These are phyloP conservation scores for Hansfordia pulvinata DNA, from an alignment of 2,329 filamentous ascomycete species.

Conservation along the genomic window DNA sequence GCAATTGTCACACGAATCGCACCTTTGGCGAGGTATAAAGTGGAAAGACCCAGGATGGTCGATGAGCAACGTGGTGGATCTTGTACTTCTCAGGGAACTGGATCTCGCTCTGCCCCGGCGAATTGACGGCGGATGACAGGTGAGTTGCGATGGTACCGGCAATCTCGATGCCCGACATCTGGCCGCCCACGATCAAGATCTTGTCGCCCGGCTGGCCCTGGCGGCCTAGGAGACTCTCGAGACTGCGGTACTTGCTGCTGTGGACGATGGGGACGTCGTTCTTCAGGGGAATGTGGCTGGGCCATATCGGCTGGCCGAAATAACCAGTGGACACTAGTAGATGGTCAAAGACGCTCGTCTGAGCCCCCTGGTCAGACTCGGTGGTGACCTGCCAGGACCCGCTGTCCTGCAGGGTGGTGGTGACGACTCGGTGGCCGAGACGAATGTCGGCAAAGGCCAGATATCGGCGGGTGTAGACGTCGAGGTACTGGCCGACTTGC, in stretches of 20 bases:
- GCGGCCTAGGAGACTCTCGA: slow-evolving; percentile 31
- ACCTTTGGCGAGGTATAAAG: slow-evolving; percentile 38
- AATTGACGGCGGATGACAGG: slow-evolving; percentile 48
- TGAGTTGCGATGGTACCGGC: slow-evolving; percentile 59
- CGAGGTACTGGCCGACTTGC: slow-evolving; percentile 62
- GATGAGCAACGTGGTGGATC: slow-evolving; percentile 55
- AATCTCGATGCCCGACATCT: slow-evolving; percentile 73
- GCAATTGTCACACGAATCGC: slow-evolving; percentile 5
- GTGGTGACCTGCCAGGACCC: slow-evolving; percentile 27
- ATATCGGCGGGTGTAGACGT: slow-evolving; percentile 48
- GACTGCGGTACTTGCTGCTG: slow-evolving; percentile 51
- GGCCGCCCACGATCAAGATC: slow-evolving; percentile 63
- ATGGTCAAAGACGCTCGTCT: slow-evolving; percentile 49
- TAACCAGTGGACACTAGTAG: slow-evolving; percentile 64
- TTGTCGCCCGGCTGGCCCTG: slow-evolving; percentile 31
- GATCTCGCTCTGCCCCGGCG: slow-evolving; percentile 28
- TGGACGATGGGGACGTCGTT: slow-evolving; percentile 42
- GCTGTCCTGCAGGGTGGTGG: slow-evolving; percentile 19
- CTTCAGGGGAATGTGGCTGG: slow-evolving; percentile 23
- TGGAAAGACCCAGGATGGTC: slow-evolving; percentile 61
- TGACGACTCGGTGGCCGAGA: slow-evolving; percentile 32
- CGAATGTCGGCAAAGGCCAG: slow-evolving; percentile 30
- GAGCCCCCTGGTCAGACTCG: slow-evolving; percentile 17
- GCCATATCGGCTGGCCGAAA: slow-evolving; percentile 50
- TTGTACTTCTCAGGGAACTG: slow-evolving; percentile 33